phyloP scores from a whole-genome alignment of 169 alveolate genomes.

The Cryptosporidium sp. region DNA sequence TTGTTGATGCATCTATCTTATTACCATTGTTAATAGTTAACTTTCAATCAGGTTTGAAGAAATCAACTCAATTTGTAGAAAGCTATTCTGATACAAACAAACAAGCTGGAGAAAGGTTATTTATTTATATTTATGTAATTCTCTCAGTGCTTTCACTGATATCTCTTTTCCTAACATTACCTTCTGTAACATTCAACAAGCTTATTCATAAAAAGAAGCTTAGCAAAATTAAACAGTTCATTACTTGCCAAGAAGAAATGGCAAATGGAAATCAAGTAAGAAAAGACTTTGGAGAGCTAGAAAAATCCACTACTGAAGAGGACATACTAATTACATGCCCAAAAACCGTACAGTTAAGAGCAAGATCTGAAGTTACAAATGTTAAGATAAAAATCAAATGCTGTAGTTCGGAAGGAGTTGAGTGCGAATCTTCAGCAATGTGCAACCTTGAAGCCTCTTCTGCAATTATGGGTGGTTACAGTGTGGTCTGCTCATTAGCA shows the following conservation, averaged over 20 bases:
- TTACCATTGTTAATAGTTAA: constrained; percentile 34
- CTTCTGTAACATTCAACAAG: constrained; percentile 63
- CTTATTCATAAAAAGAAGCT: constrained; percentile 17
- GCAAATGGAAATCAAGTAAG: constrained; percentile 1
- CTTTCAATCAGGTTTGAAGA: constrained; percentile 23
- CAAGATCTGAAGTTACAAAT: constrained; percentile 63
- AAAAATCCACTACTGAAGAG: background rate
- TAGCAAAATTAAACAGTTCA: constrained; percentile 22
- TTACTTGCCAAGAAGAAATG: constrained; percentile 45
- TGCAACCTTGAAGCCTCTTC: constrained; percentile 58
- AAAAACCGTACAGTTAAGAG: constrained; percentile 5
- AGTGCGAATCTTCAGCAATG: constrained; percentile 18
- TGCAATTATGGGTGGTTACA: constrained; percentile 76
- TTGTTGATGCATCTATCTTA: constrained; percentile 66
- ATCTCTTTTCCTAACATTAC: constrained; percentile 38
- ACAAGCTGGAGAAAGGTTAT: constrained; percentile 12
- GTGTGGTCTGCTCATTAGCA: constrained; percentile 69
- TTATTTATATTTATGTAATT: constrained; percentile 45
- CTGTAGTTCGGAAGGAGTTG: constrained; percentile 1
- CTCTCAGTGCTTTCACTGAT: constrained; percentile 34
- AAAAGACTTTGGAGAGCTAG: background rate
- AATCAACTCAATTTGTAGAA: background rate
- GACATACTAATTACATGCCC: constrained; percentile 30
- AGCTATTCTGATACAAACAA: background rate
- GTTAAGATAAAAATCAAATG: constrained; percentile 22